Conservation (phyloP, 371 early-diverging fungal species). For the Dinochytrium kinnereticum region DNA sequence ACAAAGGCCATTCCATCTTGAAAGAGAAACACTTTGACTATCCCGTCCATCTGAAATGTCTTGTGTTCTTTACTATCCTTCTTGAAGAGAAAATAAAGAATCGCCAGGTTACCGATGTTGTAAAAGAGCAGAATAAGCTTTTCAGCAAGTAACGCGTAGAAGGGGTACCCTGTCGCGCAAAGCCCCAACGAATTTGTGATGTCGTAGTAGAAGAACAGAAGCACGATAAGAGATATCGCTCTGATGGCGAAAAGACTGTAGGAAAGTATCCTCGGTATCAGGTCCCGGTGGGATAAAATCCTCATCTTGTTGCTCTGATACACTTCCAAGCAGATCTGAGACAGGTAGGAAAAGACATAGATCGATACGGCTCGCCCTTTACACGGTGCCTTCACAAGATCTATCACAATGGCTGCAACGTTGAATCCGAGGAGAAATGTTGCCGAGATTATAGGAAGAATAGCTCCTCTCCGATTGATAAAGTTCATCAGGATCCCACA, state of each 20-base stretch:
- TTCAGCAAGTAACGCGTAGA: constrained; percentile 13
- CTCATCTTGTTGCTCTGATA: constrained; percentile 6
- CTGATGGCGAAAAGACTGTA: background rate
- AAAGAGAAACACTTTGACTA: background rate
- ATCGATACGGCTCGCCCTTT: background rate
- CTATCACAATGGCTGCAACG: background rate
- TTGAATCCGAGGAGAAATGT: background rate
- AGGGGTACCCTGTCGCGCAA: constrained; percentile 22
- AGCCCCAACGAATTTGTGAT: background rate
- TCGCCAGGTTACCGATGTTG: constrained; percentile 19
- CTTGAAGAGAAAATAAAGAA: background rate
- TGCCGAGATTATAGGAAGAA: background rate
- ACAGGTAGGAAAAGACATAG: background rate
- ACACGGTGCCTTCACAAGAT: background rate
- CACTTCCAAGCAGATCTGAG: constrained; percentile 1
- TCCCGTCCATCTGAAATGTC: background rate
- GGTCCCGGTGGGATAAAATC: background rate
- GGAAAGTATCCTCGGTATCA: background rate
- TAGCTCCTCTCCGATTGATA: background rate
- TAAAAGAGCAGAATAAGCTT: constrained; percentile 20
- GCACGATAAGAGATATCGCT: constrained; percentile 1
- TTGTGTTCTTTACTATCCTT: background rate
- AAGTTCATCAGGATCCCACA: background rate
- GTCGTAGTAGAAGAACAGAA: constrained; percentile 21
- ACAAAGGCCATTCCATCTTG: constrained; percentile 6